phyloP scores from a whole-genome alignment of 148 eudicot species.

The Chenopodium formosanum region DNA sequence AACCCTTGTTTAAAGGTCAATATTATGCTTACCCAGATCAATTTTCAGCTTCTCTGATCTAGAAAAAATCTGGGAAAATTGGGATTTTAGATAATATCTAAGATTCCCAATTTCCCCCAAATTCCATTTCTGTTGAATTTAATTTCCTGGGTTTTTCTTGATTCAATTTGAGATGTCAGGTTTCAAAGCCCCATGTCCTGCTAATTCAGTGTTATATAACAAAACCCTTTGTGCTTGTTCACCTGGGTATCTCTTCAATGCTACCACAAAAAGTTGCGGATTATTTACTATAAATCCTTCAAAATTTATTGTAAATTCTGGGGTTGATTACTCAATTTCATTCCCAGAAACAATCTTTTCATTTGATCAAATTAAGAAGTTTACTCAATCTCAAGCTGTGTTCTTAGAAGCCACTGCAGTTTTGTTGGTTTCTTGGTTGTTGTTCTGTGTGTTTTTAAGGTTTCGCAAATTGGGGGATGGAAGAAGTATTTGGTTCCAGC shows the following conservation, averaged over 20 bases:
- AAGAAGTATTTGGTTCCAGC: conserved; percentile 55
- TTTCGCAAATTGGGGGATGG: conserved; percentile 65
- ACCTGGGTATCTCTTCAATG: conserved; percentile 66
- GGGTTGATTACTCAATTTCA: conserved; percentile 56
- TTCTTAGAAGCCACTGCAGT: conserved; percentile 68
- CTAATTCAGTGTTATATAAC: conserved; percentile 58
- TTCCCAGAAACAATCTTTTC: conserved; percentile 64
- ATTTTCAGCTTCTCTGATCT: background rate
- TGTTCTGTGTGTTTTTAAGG: conserved; percentile 56
- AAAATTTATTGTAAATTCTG: conserved; percentile 46
- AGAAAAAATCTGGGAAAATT: conserved; percentile 16
- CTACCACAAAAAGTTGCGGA: conserved; percentile 38
- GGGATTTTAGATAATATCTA: background rate
- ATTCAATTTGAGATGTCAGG: conserved; percentile 28
- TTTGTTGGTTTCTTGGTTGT: conserved; percentile 60
- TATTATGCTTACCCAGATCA: conserved; percentile 26
- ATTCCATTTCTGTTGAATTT: background rate
- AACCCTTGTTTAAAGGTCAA: background rate
- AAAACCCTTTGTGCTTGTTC: conserved; percentile 60
- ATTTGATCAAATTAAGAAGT: conserved; percentile 64
- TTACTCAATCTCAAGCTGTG: conserved; percentile 84
- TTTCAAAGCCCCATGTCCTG: conserved; percentile 38
- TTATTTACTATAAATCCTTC: conserved; percentile 36
- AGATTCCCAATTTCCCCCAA: background rate
- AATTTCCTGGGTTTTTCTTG: background rate